A percentile compares a stretch with the other conserved stretches of the same genome.
phyloP scores from a whole-genome alignment of 495 filamentous ascomycete species.

The Podospora tetraspora region DNA sequence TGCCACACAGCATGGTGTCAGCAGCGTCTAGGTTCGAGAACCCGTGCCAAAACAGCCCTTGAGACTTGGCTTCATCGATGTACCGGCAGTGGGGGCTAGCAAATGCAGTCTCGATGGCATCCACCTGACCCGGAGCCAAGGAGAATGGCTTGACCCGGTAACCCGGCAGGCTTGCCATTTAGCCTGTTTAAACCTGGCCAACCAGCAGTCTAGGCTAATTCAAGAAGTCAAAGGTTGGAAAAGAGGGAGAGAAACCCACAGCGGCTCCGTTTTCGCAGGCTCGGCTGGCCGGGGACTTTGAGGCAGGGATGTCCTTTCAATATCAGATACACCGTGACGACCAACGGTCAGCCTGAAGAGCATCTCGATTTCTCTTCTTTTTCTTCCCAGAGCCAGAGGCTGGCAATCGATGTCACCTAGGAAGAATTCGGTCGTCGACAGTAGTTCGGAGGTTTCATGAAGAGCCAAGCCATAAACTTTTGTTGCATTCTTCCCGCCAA shows the following conservation, averaged over 20 bases:
- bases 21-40: not conserved
- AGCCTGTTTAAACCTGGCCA: slow-evolving; percentile 27
- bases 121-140: slow-evolving; percentile 11
- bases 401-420: not conserved
- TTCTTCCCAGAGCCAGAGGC: not conserved
- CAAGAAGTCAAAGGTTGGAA: not conserved
- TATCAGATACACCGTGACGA: not conserved
- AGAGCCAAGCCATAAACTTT: not conserved
- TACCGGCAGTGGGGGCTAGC: slow-evolving; percentile 13
- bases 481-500: not conserved
- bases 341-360: not conserved
- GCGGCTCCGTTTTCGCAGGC: slow-evolving; percentile 18
- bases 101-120: not conserved
- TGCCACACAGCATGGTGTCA: not conserved
- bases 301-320: not conserved
- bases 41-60: not conserved
- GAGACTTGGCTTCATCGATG: slow-evolving; percentile 3
- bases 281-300: not conserved
- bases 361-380: not conserved
- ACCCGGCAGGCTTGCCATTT: slow-evolving; percentile 29
- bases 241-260: slow-evolving; percentile 14
- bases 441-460: not conserved
- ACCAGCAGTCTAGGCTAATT: slow-evolving; percentile 30
- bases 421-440: not conserved
- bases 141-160: slow-evolving; percentile 28